A percentile compares a stretch with the other conserved stretches of the same genome.
These are phyloP conservation scores for Emericellopsis cladophorae DNA, from an alignment of 2,329 filamentous ascomycete species.

Conservation along the genomic window DNA sequence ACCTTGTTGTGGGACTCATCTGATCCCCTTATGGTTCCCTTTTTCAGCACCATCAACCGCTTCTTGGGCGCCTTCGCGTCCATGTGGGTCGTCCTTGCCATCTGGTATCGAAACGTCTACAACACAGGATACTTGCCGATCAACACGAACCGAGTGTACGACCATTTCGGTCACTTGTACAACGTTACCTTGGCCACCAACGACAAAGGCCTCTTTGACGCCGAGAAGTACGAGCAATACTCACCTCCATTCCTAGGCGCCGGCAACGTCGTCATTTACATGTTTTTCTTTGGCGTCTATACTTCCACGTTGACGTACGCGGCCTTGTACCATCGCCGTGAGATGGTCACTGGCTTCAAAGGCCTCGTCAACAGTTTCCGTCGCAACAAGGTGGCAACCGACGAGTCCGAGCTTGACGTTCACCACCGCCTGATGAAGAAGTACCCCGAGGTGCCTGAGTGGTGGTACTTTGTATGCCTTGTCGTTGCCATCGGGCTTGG, in stretches of 20 bases:
- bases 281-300: slow-evolving; percentile 43
- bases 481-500: slow-evolving; percentile 30
- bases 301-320: slow-evolving; percentile 37
- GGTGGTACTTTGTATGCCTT: slow-evolving; percentile 37
- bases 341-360: slow-evolving; percentile 35
- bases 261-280: slow-evolving; percentile 36
- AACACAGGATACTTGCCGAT: slow-evolving; percentile 41
- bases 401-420: slow-evolving; percentile 23
- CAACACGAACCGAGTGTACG: slow-evolving; percentile 37
- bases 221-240: slow-evolving; percentile 32
- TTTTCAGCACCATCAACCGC: slow-evolving; percentile 49
- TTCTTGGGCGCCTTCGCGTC: slow-evolving; percentile 43
- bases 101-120: slow-evolving; percentile 49
- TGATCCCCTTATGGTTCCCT: slow-evolving; percentile 35
- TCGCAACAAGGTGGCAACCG: slow-evolving; percentile 21
- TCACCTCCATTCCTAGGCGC: slow-evolving; percentile 38
- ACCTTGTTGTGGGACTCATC: slow-evolving; percentile 27
- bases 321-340: slow-evolving; percentile 36
- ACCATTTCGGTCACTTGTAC: slow-evolving; percentile 33
- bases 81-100: slow-evolving; percentile 37
- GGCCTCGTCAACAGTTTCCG: slow-evolving; percentile 30
- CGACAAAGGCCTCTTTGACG: slow-evolving; percentile 29
- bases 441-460: slow-evolving; percentile 37
- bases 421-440: slow-evolving; percentile 34
- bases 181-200: slow-evolving; percentile 30